Percentiles rank a stretch among this genome's conserved stretches.
phyloP scores from a whole-genome alignment of 768 basidiomycete genomes.

The Phaeolepiota aurea region DNA sequence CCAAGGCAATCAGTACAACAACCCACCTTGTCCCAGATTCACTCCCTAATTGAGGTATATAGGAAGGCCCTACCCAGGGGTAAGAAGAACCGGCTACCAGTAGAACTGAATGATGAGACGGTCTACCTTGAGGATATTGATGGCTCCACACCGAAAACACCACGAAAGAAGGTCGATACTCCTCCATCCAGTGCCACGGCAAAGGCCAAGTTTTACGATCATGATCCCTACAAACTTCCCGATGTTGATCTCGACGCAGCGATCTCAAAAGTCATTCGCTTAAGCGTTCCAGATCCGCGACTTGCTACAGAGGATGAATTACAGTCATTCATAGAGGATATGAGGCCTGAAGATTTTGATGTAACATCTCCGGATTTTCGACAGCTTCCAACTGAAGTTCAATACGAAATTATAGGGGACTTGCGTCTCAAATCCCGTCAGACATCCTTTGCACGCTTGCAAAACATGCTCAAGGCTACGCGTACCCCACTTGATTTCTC shows the following conservation, averaged over 20 bases:
- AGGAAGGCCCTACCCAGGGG: conserved; percentile 24
- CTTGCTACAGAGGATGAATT: conserved; percentile 96
- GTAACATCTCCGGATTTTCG: conserved; percentile 83
- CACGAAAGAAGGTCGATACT: conserved; percentile 26
- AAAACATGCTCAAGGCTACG: conserved; percentile 79
- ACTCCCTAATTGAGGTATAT: conserved; percentile 3
- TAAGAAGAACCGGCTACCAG: conserved; percentile 33
- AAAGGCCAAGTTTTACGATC: conserved; percentile 58
- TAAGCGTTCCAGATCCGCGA: conserved; percentile 73
- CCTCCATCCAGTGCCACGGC: conserved; percentile 39
- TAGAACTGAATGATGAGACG: conserved; percentile 57
- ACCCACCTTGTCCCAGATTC: neutral
- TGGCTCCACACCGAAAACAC: conserved; percentile 43
- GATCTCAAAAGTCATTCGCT: conserved; percentile 53
- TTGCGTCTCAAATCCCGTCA: conserved; percentile 90
- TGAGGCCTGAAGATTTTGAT: conserved; percentile 94
- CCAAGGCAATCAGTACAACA: conserved; percentile 22
- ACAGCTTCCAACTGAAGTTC: conserved; percentile 89
- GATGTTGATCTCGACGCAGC: conserved; percentile 64
- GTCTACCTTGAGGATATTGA: conserved; percentile 89
- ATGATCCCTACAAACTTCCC: conserved; percentile 92
- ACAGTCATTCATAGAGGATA: conserved; percentile 87
- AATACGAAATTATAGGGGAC: conserved; percentile 98
- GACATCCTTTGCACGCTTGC: conserved; percentile 84
- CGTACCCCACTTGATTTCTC: conserved; percentile 91